These are phyloP conservation scores for Pythium folliculosum DNA, from an alignment of 352 stramenopile species.

Conservation along the genomic window DNA sequence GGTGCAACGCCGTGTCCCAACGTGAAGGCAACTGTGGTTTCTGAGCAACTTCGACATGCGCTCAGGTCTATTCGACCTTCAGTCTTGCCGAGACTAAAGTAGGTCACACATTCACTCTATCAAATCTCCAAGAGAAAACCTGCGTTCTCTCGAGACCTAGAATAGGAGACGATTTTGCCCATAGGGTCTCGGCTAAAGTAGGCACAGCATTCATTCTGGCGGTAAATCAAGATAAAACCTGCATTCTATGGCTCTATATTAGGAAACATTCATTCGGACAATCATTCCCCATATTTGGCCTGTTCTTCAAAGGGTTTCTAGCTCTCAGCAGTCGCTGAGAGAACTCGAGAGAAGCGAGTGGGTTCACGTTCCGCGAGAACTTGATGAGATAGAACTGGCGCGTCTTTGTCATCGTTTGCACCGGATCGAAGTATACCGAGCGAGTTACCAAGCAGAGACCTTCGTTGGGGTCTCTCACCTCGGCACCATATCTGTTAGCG, in stretches of 20 bases:
- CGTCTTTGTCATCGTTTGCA: too few species aligned
- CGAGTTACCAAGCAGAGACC: too few species aligned
- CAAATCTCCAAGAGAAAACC: not conserved
- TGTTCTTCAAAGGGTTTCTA: not conserved
- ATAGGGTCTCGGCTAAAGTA: not conserved
- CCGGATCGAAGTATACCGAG: too few species aligned
- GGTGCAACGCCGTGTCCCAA: too few species aligned
- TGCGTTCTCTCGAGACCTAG: not conserved
- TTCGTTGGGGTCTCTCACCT: not conserved
- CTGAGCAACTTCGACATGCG: too few species aligned
- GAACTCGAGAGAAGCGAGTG: too few species aligned
- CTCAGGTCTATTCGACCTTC: too few species aligned
- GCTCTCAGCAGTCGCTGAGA: conserved; percentile 7
- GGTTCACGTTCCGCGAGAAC: too few species aligned
- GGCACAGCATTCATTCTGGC: not conserved
- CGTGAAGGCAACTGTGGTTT: too few species aligned
- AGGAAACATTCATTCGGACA: conserved; percentile 9
- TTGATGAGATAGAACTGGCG: too few species aligned
- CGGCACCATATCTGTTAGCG: not conserved
- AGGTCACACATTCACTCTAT: not conserved
- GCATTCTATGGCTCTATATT: not conserved
- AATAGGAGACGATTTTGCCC: not conserved
- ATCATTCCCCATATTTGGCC: conserved; percentile 5
- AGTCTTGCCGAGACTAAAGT: not conserved
- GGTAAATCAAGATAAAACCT: not conserved